phyloP scores from a whole-genome alignment of 2,329 filamentous ascomycete species.

The Dactylonectria estremocensis region DNA sequence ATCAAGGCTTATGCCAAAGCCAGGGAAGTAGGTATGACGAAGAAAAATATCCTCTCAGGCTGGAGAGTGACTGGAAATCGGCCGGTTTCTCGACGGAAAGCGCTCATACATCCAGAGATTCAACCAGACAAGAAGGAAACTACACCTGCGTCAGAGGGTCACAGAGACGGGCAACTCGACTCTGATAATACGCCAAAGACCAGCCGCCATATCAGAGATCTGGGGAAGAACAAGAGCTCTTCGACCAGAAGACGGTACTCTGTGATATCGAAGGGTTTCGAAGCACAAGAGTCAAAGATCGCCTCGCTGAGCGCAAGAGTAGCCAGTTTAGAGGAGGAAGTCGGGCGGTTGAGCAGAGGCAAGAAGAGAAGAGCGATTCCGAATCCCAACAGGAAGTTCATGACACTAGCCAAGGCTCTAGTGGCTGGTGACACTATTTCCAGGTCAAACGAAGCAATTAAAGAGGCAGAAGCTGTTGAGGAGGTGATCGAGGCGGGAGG shows the following conservation, averaged over 20 bases:
- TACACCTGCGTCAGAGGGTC: too few species aligned
- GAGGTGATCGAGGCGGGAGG: too few species aligned
- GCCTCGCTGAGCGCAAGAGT: not conserved
- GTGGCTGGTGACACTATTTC: not conserved
- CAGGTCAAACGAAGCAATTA: not conserved
- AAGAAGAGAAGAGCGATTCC: not conserved
- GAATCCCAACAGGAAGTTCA: not conserved
- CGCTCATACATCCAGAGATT: not conserved
- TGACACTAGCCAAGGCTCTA: not conserved
- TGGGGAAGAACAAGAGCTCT: not conserved
- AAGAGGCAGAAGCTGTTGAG: too few species aligned
- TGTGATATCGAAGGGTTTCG: not conserved
- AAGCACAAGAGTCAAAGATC: not conserved
- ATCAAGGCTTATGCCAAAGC: too few species aligned
- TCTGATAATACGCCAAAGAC: not conserved
- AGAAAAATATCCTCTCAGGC: not conserved
- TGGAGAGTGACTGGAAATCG: not conserved
- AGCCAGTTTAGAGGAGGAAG: not conserved
- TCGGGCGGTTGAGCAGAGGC: slow-evolving; percentile 1
- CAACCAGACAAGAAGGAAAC: too few species aligned
- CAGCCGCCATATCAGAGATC: not conserved
- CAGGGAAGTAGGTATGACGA: not conserved
- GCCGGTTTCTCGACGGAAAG: not conserved
- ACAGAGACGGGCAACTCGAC: too few species aligned
- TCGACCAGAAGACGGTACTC: not conserved